Evolutionary conservation across 331 rosid genomes (phyloP), one percentile per base, ranked within the genome.

Genomic region (Erythrophleum ivorense): DNA sequence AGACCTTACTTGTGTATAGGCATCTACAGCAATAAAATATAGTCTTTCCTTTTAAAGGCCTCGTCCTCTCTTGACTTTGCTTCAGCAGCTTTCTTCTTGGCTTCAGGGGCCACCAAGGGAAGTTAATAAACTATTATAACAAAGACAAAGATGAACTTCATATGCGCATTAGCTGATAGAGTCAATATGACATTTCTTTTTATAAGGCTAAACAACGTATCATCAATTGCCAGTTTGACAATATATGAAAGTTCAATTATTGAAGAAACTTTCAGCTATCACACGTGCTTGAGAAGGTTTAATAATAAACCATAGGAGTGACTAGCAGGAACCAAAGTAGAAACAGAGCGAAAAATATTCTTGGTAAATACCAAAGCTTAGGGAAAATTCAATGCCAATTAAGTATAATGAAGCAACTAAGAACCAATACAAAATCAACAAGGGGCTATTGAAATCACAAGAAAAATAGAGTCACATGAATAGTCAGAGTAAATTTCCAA

Each of bases 1-100:
- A 68, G 15, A 77, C 80, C 21, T 79, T 77, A 91, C 98, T 86
- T 92, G 98, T 10, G 98, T 92, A 69, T 95, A 95, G 69, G 90
- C 94, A 88, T 95, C 97, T 52, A 92, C 71, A 21, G 98, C 98
- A 14, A 38, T 75, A 29, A 58, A 82, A 82, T 71, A 87, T 24
- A 24, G 70, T 95, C 97, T 71, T 90, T 85, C 73, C 83, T 82
- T 38, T 85, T 82, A 88, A 91, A 95, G 83, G 98, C 97, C 78
- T 95, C 97, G 2, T 86, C 89, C 55, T 92, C 98, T 88, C 97
- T 89, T 38, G 89, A 77, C 89, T 95, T 95, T 82, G 97, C 95
- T 84, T 92, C 97, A 40, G 94, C 93, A 69, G 97, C 98, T 87
- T 89, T 87, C 88, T 86, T 89, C 84, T 91, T 91, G 48, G 89